Conservation (phyloP, 1,284 basidiomycete genomes). For the Apiotrichum laibachii region DNA sequence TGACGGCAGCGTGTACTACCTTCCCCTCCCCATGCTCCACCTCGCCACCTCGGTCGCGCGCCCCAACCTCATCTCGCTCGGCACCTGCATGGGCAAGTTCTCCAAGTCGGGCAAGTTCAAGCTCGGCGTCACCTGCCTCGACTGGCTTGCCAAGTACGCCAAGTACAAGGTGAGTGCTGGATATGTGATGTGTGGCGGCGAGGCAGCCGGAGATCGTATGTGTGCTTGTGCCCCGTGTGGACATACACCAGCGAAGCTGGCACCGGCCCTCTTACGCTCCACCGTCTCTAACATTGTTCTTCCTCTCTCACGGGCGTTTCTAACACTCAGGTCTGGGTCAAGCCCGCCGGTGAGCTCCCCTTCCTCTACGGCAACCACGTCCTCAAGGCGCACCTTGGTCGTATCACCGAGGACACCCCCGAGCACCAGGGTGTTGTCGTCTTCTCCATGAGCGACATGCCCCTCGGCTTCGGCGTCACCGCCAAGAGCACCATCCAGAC, state of each 20-base stretch:
- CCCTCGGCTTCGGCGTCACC: conserved; percentile 95
- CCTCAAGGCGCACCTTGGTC: conserved; percentile 96
- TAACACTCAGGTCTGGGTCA: conserved; percentile 87
- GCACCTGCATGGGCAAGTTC: conserved; percentile 98
- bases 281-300: background rate
- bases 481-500: conserved; percentile 94
- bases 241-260: too few species aligned
- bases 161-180: conserved; percentile 79
- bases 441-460: conserved; percentile 91
- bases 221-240: too few species aligned
- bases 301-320: background rate
- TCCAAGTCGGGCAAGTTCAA: conserved; percentile 97
- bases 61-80: conserved; percentile 87
- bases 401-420: conserved; percentile 98
- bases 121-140: conserved; percentile 89
- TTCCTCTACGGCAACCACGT: conserved; percentile 99
- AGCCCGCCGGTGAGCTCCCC: conserved; percentile 98
- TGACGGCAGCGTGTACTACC: conserved; percentile 71
- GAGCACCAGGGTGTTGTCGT: conserved; percentile 99
- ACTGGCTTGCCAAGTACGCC: conserved; percentile 92
- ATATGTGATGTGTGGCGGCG: too few species aligned
- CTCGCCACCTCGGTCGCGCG: conserved; percentile 88
- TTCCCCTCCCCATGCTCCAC: conserved; percentile 88
- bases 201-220: too few species aligned
- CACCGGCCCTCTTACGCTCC: too few species aligned